Evolutionary conservation across 2,329 filamentous ascomycete species (phyloP).

Genomic region (Parafenestella ontariensis): DNA sequence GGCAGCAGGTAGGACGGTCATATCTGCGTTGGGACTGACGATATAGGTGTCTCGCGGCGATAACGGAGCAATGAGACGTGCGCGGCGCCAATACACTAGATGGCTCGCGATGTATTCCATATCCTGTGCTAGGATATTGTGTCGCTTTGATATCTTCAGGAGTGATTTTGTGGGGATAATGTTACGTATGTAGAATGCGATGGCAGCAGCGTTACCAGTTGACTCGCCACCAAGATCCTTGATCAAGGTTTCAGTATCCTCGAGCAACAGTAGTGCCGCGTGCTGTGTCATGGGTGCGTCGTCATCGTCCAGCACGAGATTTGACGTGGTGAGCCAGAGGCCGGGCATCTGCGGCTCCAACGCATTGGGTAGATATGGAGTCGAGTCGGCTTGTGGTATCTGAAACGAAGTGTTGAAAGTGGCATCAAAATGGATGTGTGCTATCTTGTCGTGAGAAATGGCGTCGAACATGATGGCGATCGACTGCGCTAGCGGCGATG

Average conservation of each 20-base stretch:
- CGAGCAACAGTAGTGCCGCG: conserved; percentile 83
- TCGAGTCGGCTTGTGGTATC: conserved; percentile 69
- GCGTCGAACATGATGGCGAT: conserved; percentile 83
- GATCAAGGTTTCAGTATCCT: conserved; percentile 82
- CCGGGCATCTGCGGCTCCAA: conserved; percentile 74
- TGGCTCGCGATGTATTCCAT: conserved; percentile 89
- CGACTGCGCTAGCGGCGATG: conserved; percentile 80
- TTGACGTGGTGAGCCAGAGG: conserved; percentile 86
- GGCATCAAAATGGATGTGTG: conserved; percentile 77
- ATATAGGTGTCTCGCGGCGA: conserved; percentile 91
- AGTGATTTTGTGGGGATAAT: conserved; percentile 68
- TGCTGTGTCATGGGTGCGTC: conserved; percentile 78
- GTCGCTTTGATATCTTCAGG: conserved; percentile 74
- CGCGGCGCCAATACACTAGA: conserved; percentile 94
- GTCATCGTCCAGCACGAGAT: conserved; percentile 74
- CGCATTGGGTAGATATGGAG: conserved; percentile 74
- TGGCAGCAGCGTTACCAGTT: conserved; percentile 75
- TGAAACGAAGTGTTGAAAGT: conserved; percentile 67
- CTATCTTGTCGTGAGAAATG: conserved; percentile 84
- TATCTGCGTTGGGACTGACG: conserved; percentile 86
- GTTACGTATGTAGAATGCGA: conserved; percentile 74
- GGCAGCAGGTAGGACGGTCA: conserved; percentile 72
- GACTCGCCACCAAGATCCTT: conserved; percentile 71
- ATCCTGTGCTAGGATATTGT: conserved; percentile 77
- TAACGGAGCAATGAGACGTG: conserved; percentile 87